These are phyloP conservation scores for Xylaria sp. DNA, from an alignment of 2,329 filamentous ascomycete genomes.

Conservation along the genomic window DNA sequence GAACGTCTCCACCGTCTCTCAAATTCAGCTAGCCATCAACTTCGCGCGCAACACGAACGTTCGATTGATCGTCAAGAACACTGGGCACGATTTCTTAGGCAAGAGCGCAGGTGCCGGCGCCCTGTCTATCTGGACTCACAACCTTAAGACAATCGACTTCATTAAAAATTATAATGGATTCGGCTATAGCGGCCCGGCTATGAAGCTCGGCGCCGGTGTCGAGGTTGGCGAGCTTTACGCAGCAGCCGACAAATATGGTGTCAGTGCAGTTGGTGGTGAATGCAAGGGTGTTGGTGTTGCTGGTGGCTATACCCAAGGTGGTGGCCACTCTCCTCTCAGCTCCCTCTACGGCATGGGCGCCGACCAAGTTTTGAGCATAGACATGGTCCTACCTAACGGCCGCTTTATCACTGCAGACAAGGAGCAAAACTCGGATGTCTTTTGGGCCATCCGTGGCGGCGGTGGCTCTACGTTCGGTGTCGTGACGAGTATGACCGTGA, in stretches of 20 bases:
- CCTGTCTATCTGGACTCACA: conserved; percentile 54
- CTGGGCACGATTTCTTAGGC: conserved; percentile 62
- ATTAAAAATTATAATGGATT: conserved; percentile 47
- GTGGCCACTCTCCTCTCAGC: conserved; percentile 63
- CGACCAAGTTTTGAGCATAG: conserved; percentile 59
- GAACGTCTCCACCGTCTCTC: conserved; percentile 54
- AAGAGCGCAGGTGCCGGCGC: conserved; percentile 53
- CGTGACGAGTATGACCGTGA: conserved; percentile 53
- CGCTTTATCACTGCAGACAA: conserved; percentile 54
- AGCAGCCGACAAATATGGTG: conserved; percentile 58
- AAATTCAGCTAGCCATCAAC: conserved; percentile 59
- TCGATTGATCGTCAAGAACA: conserved; percentile 62
- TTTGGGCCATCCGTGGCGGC: conserved; percentile 60
- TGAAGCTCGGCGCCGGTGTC: conserved; percentile 67
- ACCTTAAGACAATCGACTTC: conserved; percentile 50
- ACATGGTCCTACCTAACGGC: conserved; percentile 59
- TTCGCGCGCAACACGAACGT: conserved; percentile 59
- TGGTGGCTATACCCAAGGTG: conserved; percentile 54
- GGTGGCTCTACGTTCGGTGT: conserved; percentile 57
- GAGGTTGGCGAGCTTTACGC: conserved; percentile 64
- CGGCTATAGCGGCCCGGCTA: conserved; percentile 58
- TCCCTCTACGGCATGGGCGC: conserved; percentile 59
- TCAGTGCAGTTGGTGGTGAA: conserved; percentile 64
- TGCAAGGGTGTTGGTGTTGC: conserved; percentile 54
- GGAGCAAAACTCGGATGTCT: conserved; percentile 57